phyloP scores from a whole-genome alignment of 2,329 filamentous ascomycete genomes.

The Colletotrichum chlorophyti region DNA sequence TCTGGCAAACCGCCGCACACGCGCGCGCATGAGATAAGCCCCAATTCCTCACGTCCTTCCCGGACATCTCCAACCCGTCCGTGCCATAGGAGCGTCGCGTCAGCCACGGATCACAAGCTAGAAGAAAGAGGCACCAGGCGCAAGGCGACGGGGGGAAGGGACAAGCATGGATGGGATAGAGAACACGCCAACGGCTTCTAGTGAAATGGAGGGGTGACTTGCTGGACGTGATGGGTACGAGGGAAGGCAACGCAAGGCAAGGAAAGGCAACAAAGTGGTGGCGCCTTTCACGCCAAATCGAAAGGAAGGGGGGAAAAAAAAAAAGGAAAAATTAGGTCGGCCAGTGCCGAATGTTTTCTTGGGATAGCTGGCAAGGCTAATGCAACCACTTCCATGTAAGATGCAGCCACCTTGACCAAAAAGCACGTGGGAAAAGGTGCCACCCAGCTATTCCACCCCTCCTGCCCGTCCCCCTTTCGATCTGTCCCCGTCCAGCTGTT shows the following conservation, averaged over 20 bases:
- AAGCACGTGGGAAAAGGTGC: slow-evolving; percentile 16
- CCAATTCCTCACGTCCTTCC: slow-evolving; percentile 22
- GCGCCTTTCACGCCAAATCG: not conserved
- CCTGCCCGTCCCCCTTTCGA: not conserved
- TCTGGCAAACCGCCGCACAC: too few relatives aligned
- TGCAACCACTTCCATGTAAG: slow-evolving; percentile 20
- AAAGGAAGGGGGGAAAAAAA: not conserved
- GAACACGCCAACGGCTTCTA: too few relatives aligned
- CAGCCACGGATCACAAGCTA: slow-evolving; percentile 23
- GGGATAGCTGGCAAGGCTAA: slow-evolving; percentile 24
- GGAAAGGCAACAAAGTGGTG: not conserved
- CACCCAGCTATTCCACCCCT: not conserved
- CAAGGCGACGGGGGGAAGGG: not conserved
- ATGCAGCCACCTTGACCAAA: slow-evolving; percentile 22
- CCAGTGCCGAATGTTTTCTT: slow-evolving; percentile 11
- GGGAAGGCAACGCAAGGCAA: too few relatives aligned
- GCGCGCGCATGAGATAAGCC: slow-evolving; percentile 12
- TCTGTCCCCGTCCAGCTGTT: not conserved
- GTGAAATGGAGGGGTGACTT: not conserved
- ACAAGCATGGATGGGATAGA: not conserved
- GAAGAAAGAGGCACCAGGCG: not conserved
- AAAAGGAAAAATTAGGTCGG: too few relatives aligned
- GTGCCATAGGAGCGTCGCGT: slow-evolving; percentile 16
- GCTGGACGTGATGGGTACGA: too few relatives aligned
- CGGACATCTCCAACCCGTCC: slow-evolving; percentile 29